These are phyloP conservation scores for Apophysomyces trapeziformis DNA, from an alignment of 371 early-diverging fungal species.

Conservation along the genomic window DNA sequence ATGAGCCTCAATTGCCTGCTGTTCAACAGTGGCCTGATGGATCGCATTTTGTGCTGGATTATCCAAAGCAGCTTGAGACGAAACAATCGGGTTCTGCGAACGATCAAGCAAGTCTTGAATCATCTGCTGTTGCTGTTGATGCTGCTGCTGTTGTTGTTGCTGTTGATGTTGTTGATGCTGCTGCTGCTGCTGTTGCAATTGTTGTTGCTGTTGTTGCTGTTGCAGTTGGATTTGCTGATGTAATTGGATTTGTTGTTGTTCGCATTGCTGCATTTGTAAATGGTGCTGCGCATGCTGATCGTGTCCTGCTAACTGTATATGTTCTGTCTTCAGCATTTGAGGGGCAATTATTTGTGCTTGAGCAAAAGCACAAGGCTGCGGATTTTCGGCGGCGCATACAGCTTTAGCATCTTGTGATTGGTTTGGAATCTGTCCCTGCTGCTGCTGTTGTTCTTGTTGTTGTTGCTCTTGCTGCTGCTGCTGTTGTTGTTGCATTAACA, in stretches of 20 bases:
- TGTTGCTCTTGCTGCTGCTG: neutral
- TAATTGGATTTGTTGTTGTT: slow-evolving; percentile 8
- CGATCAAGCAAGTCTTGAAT: neutral
- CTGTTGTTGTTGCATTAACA: slow-evolving; percentile 1
- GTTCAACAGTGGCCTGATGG: neutral
- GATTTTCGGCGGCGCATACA: neutral
- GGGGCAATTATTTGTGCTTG: neutral
- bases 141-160: neutral
- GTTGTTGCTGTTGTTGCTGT: slow-evolving; percentile 3
- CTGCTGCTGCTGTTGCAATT: slow-evolving; percentile 11
- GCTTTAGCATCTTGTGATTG: neutral
- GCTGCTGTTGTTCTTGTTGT: neutral
- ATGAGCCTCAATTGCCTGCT: neutral
- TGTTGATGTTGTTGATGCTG: slow-evolving; percentile 8
- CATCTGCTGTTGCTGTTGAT: neutral
- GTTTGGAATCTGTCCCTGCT: neutral
- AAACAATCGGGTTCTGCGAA: neutral
- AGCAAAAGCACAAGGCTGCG: neutral
- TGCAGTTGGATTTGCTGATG: slow-evolving; percentile 7
- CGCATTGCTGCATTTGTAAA: slow-evolving; percentile 1
- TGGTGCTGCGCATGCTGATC: slow-evolving; percentile 1
- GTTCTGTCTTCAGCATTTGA: neutral
- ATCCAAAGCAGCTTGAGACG: neutral
- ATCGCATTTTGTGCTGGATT: neutral
- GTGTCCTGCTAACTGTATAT: neutral